Percentiles rank a stretch among this genome's conserved stretches.
These are phyloP conservation scores for Megacollybia marginata DNA, from an alignment of 768 basidiomycete genomes.

Conservation along the genomic window DNA sequence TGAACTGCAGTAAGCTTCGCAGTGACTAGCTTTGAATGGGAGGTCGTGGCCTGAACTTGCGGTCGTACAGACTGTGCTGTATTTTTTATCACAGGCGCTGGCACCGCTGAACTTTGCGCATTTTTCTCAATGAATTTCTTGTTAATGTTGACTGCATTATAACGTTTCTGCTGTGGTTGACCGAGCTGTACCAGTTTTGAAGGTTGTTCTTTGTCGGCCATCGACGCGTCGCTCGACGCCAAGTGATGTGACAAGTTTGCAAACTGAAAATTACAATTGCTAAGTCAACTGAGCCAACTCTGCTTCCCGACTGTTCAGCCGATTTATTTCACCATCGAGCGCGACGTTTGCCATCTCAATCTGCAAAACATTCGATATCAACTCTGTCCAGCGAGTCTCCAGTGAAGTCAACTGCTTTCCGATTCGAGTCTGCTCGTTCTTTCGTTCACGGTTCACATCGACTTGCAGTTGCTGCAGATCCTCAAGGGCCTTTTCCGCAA, in stretches of 20 bases:
- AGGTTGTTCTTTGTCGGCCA: slow-evolving; percentile 50
- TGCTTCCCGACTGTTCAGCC: slow-evolving; percentile 49
- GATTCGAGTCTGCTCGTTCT: slow-evolving; percentile 70
- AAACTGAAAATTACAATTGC: no score
- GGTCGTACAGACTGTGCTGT: slow-evolving; percentile 49
- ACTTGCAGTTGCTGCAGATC: slow-evolving; percentile 72
- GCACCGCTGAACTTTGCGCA: slow-evolving; percentile 41
- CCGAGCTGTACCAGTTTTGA: slow-evolving; percentile 19
- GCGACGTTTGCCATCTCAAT: slow-evolving; percentile 94
- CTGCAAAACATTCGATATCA: slow-evolving; percentile 85
- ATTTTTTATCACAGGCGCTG: slow-evolving; percentile 29
- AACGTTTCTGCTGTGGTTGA: slow-evolving; percentile 69
- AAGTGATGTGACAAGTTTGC: background rate
- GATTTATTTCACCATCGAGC: slow-evolving; percentile 72
- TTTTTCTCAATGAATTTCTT: slow-evolving; percentile 96
- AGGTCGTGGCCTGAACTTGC: slow-evolving; percentile 39
- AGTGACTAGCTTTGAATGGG: slow-evolving; percentile 79
- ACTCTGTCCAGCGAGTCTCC: slow-evolving; percentile 88
- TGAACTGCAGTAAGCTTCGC: slow-evolving; percentile 74
- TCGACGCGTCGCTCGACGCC: slow-evolving; percentile 76
- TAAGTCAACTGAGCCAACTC: slow-evolving; percentile 36
- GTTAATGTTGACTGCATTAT: slow-evolving; percentile 87
- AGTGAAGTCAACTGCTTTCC: slow-evolving; percentile 75
- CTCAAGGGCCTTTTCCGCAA: slow-evolving; percentile 66
- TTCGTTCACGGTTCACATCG: slow-evolving; percentile 82